These are phyloP conservation scores for Oryza brachyantha DNA, from an alignment of 176 grass and related monocot species.

Conservation along the genomic window DNA sequence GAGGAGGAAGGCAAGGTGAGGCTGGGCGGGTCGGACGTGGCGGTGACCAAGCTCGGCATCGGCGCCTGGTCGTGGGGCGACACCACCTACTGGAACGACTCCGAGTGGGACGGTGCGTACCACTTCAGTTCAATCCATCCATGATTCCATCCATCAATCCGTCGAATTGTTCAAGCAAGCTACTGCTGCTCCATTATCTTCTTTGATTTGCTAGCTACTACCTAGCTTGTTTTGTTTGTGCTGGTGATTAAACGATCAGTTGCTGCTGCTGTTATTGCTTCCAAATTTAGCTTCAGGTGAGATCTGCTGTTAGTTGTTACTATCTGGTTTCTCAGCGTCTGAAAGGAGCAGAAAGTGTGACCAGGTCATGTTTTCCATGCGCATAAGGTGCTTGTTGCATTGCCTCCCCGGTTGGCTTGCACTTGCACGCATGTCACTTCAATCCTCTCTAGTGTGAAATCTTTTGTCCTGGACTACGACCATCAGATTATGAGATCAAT, in stretches of 20 bases:
- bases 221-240: not conserved
- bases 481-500: not conserved
- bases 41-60: slow-evolving; percentile 77
- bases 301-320: not conserved
- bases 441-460: not conserved
- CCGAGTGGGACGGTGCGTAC: slow-evolving; percentile 67
- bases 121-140: too few species aligned
- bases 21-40: slow-evolving; percentile 64
- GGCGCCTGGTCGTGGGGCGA: slow-evolving; percentile 93
- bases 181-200: not conserved
- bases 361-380: slow-evolving; percentile 5
- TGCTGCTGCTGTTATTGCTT: not conserved
- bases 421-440: not conserved
- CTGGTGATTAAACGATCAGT: not conserved
- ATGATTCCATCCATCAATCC: not conserved
- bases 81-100: slow-evolving; percentile 92
- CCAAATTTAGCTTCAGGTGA: not conserved
- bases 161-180: not conserved
- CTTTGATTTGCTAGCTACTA: too few species aligned
- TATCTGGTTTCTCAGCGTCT: not conserved
- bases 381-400: not conserved
- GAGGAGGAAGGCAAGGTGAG: slow-evolving; percentile 63
- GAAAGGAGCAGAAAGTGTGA: not conserved
- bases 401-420: not conserved
- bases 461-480: not conserved